A percentile compares a stretch with the other conserved stretches of the same genome.
Conservation (phyloP, 2,329 filamentous ascomycete species). For the Elsinoe fawcettii region DNA sequence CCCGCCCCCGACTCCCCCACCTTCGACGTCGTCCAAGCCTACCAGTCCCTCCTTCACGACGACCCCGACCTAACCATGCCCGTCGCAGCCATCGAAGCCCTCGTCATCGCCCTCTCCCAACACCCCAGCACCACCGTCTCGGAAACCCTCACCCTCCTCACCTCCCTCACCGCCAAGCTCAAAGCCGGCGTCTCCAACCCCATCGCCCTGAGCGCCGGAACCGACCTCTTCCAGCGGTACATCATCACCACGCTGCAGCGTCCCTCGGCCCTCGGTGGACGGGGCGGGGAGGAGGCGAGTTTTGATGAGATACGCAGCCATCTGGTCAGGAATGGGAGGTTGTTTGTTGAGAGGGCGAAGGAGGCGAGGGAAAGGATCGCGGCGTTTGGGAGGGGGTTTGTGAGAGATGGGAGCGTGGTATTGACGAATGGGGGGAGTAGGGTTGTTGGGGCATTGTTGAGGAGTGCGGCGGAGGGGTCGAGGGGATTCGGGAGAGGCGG, state of each 20-base stretch:
- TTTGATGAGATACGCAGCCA: slow-evolving; percentile 80
- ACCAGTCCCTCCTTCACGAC: slow-evolving; percentile 54
- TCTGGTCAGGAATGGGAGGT: slow-evolving; percentile 72
- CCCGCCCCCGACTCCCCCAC: not conserved
- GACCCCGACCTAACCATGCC: slow-evolving; percentile 91
- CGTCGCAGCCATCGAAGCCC: slow-evolving; percentile 84
- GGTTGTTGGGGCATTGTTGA: slow-evolving; percentile 70
- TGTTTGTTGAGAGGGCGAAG: slow-evolving; percentile 83
- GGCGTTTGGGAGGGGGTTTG: slow-evolving; percentile 66
- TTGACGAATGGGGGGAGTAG: slow-evolving; percentile 83
- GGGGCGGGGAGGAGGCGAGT: slow-evolving; percentile 37
- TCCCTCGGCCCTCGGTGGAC: slow-evolving; percentile 27
- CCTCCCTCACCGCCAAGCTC: slow-evolving; percentile 66
- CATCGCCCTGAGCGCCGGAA: slow-evolving; percentile 85
- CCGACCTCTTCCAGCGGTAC: slow-evolving; percentile 91
- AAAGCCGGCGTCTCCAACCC: slow-evolving; percentile 77
- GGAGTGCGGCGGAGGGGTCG: slow-evolving; percentile 61
- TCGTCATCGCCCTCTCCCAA: slow-evolving; percentile 77
- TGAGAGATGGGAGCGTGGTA: slow-evolving; percentile 71
- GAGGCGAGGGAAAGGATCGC: slow-evolving; percentile 78
- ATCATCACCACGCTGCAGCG: slow-evolving; percentile 65
- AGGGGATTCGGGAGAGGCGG: slow-evolving; percentile 36
- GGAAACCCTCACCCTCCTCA: slow-evolving; percentile 83
- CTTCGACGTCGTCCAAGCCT: slow-evolving; percentile 56
- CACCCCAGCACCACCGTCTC: slow-evolving; percentile 78